These are phyloP conservation scores for Periconia macrospinosa DNA, from an alignment of 2,329 filamentous ascomycete species.

Conservation along the genomic window DNA sequence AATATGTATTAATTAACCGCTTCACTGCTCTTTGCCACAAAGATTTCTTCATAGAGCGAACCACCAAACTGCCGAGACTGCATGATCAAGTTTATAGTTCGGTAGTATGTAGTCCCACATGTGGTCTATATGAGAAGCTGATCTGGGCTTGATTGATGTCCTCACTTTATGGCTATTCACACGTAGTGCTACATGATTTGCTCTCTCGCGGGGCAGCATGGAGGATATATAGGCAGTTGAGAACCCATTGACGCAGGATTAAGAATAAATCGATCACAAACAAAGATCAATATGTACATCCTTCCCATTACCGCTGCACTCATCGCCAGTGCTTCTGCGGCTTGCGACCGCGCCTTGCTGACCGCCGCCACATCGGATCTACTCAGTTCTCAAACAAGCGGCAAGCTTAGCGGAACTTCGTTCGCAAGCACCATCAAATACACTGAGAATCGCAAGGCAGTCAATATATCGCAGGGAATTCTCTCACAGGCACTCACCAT, in stretches of 20 bases:
- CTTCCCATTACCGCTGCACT: slow-evolving; percentile 8
- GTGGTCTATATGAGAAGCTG: too few relatives aligned
- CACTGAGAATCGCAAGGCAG: slow-evolving; percentile 29
- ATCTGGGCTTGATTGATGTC: too few relatives aligned
- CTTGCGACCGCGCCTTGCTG: slow-evolving; percentile 25
- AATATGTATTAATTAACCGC: not conserved
- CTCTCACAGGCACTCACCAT: slow-evolving; percentile 27
- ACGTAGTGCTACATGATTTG: too few relatives aligned
- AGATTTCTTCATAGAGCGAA: too few relatives aligned
- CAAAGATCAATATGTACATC: slow-evolving; percentile 6
- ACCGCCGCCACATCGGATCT: slow-evolving; percentile 20
- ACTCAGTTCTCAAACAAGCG: slow-evolving; percentile 23
- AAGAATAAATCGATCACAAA: not conserved
- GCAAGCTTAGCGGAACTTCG: slow-evolving; percentile 18
- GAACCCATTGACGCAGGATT: not conserved
- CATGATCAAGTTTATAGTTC: too few relatives aligned
- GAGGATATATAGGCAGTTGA: too few relatives aligned
- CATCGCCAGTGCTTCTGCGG: slow-evolving; percentile 13
- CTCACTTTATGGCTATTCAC: too few relatives aligned
- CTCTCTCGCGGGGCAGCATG: too few relatives aligned
- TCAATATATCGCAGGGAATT: slow-evolving; percentile 19
- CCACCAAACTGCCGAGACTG: too few relatives aligned
- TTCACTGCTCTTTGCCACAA: too few relatives aligned
- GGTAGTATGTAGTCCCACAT: too few relatives aligned
- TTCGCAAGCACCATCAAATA: slow-evolving; percentile 22